These are phyloP conservation scores for Leccinellum luteum DNA, from an alignment of 768 basidiomycete genomes.

Conservation along the genomic window DNA sequence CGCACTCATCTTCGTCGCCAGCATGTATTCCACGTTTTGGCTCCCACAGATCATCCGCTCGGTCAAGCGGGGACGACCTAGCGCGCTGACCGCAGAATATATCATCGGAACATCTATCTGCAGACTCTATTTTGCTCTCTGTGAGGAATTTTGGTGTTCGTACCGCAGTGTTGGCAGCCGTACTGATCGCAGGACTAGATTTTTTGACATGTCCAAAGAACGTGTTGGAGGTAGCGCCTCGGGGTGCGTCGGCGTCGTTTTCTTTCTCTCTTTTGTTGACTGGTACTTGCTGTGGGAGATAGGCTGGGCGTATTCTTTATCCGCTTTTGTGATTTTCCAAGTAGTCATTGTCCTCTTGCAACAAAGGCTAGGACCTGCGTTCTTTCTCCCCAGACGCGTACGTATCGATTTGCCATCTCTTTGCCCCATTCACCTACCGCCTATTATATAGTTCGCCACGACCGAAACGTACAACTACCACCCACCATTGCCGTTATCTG, in stretches of 20 bases:
- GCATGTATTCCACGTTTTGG: conserved; percentile 82
- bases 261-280: neutral
- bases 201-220: conserved; percentile 82
- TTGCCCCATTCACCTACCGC: neutral
- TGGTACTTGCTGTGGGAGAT: neutral
- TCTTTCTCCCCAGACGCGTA: conserved; percentile 77
- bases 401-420: conserved; percentile 18
- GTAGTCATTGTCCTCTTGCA: conserved; percentile 64
- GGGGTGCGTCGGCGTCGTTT: conserved; percentile 45
- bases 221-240: conserved; percentile 76
- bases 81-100: conserved; percentile 68
- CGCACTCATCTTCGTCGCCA: conserved; percentile 60
- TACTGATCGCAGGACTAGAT: conserved; percentile 45
- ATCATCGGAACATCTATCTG: conserved; percentile 74
- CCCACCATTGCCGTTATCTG: conserved; percentile 56
- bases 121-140: conserved; percentile 67
- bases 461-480: conserved; percentile 81
- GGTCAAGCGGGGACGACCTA: conserved; percentile 63
- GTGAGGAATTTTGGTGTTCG: conserved; percentile 44
- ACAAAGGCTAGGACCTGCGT: conserved; percentile 72
- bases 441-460: conserved; percentile 48
- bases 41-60: conserved; percentile 81
- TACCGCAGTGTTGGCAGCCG: neutral
- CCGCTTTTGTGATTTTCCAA: conserved; percentile 60
- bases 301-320: conserved; percentile 69